phyloP scores from a whole-genome alignment of 331 rosid genomes.

The Spiraea crenata region DNA sequence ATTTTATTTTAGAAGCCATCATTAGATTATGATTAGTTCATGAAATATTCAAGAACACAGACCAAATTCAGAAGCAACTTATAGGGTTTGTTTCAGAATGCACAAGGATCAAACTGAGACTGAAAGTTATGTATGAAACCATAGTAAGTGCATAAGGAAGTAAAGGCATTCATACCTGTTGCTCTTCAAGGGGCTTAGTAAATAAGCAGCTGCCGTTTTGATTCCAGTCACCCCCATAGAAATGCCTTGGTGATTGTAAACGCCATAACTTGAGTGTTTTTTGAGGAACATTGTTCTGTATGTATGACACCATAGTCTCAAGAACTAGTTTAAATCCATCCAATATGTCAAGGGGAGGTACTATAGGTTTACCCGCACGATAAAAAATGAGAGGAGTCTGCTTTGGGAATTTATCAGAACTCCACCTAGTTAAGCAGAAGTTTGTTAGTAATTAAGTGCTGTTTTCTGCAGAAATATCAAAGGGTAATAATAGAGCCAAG shows the following conservation, averaged over 20 bases:
- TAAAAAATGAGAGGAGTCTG: slow-evolving; percentile 82
- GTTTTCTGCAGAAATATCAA: not conserved
- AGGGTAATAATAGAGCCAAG: not conserved
- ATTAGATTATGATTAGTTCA: not conserved
- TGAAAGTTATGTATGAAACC: not conserved
- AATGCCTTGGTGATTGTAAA: slow-evolving; percentile 87
- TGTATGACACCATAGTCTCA: slow-evolving; percentile 48
- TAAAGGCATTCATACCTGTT: slow-evolving; percentile 50
- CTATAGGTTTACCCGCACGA: slow-evolving; percentile 55
- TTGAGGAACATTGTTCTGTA: slow-evolving; percentile 55
- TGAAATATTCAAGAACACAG: not conserved
- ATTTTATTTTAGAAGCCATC: not conserved
- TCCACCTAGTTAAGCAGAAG: slow-evolving; percentile 69
- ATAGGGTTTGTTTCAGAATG: not conserved
- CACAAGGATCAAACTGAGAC: slow-evolving; percentile 2
- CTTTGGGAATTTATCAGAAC: slow-evolving; percentile 73
- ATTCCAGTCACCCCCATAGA: slow-evolving; percentile 92
- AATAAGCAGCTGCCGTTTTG: slow-evolving; percentile 92
- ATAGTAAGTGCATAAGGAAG: slow-evolving; percentile 7
- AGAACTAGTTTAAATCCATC: slow-evolving; percentile 81
- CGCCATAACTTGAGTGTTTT: slow-evolving; percentile 84
- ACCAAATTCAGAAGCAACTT: not conserved
- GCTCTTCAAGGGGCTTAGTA: slow-evolving; percentile 65
- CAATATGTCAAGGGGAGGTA: slow-evolving; percentile 56
- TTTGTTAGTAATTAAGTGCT: not conserved